Base-by-base conservation (phyloP, 1,284 basidiomycete genomes). In the Fomes fomentarius region DNA sequence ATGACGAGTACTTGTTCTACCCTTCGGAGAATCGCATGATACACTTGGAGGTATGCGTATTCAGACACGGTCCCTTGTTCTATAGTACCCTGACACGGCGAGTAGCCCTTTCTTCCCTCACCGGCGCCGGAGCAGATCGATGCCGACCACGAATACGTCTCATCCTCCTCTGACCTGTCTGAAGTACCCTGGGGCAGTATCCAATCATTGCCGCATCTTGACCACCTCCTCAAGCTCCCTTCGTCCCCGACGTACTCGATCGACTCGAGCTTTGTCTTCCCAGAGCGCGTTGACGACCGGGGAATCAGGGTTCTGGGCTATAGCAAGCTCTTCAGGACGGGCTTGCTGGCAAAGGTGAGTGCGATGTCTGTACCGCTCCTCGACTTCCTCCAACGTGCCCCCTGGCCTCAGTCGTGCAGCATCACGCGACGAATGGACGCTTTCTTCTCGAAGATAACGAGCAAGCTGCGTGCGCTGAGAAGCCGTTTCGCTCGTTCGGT, bases 301-400 rank as follows among this genome's bases (percentile, higher is more conserved):
- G 49, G 25, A 30, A 50, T 60, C 15, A 45, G 50, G 35, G 24
- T 22, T 1, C 31, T 57, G 12, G 61, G 61, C 2, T 63, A 63
- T 15, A 63, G 58, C 49, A 37, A 21, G 24, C 21, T 58, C 24
- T 63, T 63, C 28, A 21, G 56, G 48, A 45, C 35, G 25, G 61
- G 61, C 1, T 15, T 63, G n/a, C 52, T 48, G 54, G 52, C 49
- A 2, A 50, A 57, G 52, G 58, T 60, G 37, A 19, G 54, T 41
- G 9, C n/a, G 9, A 19, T 10, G 12, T n/a, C 22, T 24, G 28
- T 14, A 8, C 15, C 14, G 2, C 19, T 21, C 21, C 19, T 34
- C 43, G 2, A 40, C 25, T n/a, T 37, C 28, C 19, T 14, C 8
- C 21, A 2, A 43, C 26, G 7, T n/a, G 19, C 11, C 43, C 40